phyloP scores from a whole-genome alignment of 441 rosid genomes.

The Populus hybrid region DNA sequence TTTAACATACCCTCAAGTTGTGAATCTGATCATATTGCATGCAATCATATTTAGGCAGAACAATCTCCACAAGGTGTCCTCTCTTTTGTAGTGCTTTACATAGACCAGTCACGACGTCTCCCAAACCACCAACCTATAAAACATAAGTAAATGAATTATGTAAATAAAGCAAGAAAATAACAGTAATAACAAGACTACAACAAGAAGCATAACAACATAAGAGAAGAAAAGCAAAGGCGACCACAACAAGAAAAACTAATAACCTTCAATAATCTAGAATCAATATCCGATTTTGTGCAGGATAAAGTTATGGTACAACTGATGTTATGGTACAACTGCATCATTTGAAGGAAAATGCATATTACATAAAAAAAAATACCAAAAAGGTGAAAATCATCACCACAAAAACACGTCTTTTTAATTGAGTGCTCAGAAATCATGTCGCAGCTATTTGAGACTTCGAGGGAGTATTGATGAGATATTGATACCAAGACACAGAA shows the following conservation, averaged over 20 bases:
- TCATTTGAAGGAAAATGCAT: background rate
- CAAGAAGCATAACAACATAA: background rate
- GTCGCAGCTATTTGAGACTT: background rate
- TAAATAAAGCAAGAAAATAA: background rate
- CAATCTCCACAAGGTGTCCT: constrained; percentile 90
- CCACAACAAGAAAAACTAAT: background rate
- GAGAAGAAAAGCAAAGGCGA: background rate
- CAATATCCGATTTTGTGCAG: background rate
- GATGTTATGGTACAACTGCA: background rate
- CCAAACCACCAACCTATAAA: constrained; percentile 90
- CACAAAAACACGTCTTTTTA: background rate
- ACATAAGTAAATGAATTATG: background rate
- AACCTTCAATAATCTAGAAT: background rate
- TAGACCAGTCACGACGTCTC: constrained; percentile 94
- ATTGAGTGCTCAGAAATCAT: background rate
- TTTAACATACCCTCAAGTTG: constrained; percentile 64
- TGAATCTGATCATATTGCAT: constrained; percentile 77
- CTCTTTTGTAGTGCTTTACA: constrained; percentile 88
- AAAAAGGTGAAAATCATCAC: background rate
- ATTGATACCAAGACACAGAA: background rate
- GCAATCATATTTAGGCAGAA: constrained; percentile 96
- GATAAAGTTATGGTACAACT: background rate
- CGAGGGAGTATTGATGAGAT: background rate
- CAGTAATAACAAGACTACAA: background rate
- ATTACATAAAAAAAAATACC: background rate